phyloP scores from a whole-genome alignment of 306 rosid species.

The Sphenostylis stenocarpa region DNA sequence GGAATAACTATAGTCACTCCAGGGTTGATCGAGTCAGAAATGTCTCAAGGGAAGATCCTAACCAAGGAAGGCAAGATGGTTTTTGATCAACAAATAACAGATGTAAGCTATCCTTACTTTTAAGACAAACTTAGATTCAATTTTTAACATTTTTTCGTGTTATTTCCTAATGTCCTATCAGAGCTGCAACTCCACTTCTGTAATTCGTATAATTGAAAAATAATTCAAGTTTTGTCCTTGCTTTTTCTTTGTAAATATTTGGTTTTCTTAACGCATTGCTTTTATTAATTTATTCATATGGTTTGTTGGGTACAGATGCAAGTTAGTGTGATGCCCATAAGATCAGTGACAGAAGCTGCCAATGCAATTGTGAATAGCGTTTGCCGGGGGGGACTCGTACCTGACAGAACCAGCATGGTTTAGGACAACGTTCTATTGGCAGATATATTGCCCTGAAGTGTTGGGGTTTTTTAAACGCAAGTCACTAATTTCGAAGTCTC shows the following conservation, averaged over 20 bases:
- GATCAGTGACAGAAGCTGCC: constrained; percentile 44
- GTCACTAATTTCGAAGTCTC: constrained; percentile 33
- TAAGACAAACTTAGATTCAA: not conserved
- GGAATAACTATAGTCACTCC: constrained; percentile 70
- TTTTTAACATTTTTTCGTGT: not conserved
- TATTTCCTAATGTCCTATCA: not conserved
- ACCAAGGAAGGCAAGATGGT: constrained; percentile 44
- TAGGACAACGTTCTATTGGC: constrained; percentile 44
- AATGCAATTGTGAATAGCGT: constrained; percentile 53
- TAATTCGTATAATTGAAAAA: not conserved
- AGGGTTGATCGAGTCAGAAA: constrained; percentile 60
- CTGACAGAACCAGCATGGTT: constrained; percentile 59
- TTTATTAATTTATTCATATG: not conserved
- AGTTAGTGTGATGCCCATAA: constrained; percentile 46
- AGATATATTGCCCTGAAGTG: constrained; percentile 47
- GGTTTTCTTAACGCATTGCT: not conserved
- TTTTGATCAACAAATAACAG: constrained; percentile 58
- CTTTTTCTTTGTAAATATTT: not conserved
- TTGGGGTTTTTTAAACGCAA: constrained; percentile 39
- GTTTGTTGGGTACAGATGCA: constrained; percentile 32
- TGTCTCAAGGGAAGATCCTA: constrained; percentile 62
- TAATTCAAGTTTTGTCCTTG: not conserved
- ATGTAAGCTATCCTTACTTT: constrained; percentile 39
- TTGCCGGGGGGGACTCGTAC: constrained; percentile 55
- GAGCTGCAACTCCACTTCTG: not conserved